Percentiles rank a stretch among this genome's conserved stretches.
phyloP scores from a whole-genome alignment of 202 grass and related monocot genomes.

The Brachypodium distachyon region DNA sequence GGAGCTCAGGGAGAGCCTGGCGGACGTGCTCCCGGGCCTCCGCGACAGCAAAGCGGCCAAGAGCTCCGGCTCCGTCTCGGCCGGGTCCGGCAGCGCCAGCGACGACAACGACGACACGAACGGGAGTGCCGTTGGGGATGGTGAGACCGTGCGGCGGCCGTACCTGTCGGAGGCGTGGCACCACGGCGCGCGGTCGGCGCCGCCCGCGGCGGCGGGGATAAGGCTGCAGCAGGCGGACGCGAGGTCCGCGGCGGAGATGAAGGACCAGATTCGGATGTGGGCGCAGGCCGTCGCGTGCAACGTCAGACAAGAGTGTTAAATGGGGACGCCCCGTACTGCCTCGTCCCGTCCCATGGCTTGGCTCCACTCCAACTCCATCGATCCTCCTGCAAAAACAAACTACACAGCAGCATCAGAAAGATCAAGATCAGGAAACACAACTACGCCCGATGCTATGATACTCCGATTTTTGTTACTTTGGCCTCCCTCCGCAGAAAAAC shows the following conservation, averaged over 20 bases:
- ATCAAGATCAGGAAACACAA: neutral
- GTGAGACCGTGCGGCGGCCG: slow-evolving; percentile 15
- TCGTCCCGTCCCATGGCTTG: neutral
- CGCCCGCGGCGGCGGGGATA: slow-evolving; percentile 1
- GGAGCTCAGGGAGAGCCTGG: slow-evolving; percentile 36
- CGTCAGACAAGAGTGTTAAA: slow-evolving; percentile 32
- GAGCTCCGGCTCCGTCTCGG: neutral
- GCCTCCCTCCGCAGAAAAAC: neutral
- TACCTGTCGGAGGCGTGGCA: slow-evolving; percentile 78
- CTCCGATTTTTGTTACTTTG: neutral
- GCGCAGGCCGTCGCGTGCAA: slow-evolving; percentile 88
- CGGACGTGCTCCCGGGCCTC: slow-evolving; percentile 57
- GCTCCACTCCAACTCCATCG: no score
- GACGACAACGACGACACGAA: slow-evolving; percentile 8
- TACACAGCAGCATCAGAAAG: neutral
- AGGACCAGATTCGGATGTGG: slow-evolving; percentile 85
- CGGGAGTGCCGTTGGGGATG: neutral
- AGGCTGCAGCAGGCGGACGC: slow-evolving; percentile 45
- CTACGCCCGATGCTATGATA: neutral
- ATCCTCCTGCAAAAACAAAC: neutral
- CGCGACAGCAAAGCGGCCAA: slow-evolving; percentile 16
- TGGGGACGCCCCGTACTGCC: neutral
- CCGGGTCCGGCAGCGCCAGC: neutral
- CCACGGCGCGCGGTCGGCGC: neutral
- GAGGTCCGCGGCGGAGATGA: slow-evolving; percentile 58